Evolutionary conservation across 495 filamentous ascomycete genomes (phyloP), one percentile per base, ranked within the genome.

Genomic region (Jackrogersella multiformis): DNA sequence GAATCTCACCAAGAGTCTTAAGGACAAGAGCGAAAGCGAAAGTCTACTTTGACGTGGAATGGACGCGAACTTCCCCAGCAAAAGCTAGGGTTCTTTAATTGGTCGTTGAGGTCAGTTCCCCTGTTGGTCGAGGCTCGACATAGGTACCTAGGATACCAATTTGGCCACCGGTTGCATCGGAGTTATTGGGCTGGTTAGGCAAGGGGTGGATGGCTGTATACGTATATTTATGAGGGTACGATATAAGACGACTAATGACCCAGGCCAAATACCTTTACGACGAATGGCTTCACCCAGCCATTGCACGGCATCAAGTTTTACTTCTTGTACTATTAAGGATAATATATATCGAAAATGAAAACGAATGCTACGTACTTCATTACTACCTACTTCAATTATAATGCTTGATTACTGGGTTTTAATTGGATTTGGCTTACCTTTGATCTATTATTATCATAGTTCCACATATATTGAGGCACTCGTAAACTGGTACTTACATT

Each of bases 1-100:
- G 28, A 71, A 55, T 15, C 15, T 73, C 16, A 49, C 20, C 30
- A 67, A 53, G 38, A 56, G 16, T 20, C 38, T 67, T 5, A 56
- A 45, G 4, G 32, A 24, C 21, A 64, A 52, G 36, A 23, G 35
- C 20, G 68, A 65, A n/a, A 38, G 23, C 16, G 63, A 71, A 24
- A 54, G 10, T 41, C 21, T 68, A 44, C 30, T 63, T 26, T 63
- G 34, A 45, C 7, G 12, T 49, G 2, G 23, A 52, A 28, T 38
- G 18, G 20, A 15, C 10, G 9, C 39, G 16, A 9, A 34, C 15
- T 28, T 48, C 26, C 3, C 18, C 20, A 18, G 10, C 6, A 13
- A 12, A 34, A n/a, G n/a, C n/a, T 38, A 12, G 26, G 3, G 16
- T 30, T 32, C 10, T 4, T 56, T 30, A 18, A 52, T 44, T 26